Evolutionary conservation across 2,329 filamentous ascomycete genomes (phyloP).

Genomic region (Pyricularia grisea): DNA sequence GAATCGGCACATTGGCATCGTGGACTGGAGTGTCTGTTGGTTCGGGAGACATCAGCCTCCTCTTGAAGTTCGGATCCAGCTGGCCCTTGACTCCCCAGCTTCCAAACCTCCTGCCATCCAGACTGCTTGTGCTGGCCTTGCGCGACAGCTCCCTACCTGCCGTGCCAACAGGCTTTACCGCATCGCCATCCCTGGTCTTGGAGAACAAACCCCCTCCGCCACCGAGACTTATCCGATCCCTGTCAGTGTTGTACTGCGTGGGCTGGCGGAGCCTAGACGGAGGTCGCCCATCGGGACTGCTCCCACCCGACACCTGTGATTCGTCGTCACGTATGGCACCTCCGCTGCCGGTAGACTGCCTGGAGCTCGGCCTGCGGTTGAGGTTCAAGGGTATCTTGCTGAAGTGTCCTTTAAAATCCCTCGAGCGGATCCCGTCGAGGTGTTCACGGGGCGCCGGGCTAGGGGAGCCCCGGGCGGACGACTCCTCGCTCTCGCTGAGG

Average conservation of each 20-base stretch:
- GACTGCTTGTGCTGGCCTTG: conserved; percentile 24
- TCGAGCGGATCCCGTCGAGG: neutral
- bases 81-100: conserved; percentile 10
- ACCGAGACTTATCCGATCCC: conserved; percentile 11
- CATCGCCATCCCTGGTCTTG: conserved; percentile 21
- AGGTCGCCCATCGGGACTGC: conserved; percentile 11
- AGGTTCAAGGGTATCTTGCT: conserved; percentile 14
- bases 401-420: conserved; percentile 13
- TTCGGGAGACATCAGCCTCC: conserved; percentile 11
- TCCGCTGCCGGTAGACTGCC: conserved; percentile 5
- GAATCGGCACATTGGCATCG: conserved; percentile 14
- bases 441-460: conserved; percentile 36
- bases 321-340: conserved; percentile 3
- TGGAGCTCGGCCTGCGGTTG: conserved; percentile 11
- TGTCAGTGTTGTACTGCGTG: conserved; percentile 17
- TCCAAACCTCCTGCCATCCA: conserved; percentile 12
- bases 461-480: conserved; percentile 33
- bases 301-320: conserved; percentile 7
- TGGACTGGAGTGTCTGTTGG: neutral
- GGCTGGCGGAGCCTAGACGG: conserved; percentile 11
- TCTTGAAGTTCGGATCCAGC: conserved; percentile 11
- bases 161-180: conserved; percentile 22
- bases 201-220: conserved; percentile 24
- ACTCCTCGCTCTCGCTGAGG: conserved; percentile 19
- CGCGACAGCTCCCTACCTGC: conserved; percentile 20